Percentiles rank a stretch among this genome's conserved stretches.
Evolutionary conservation across 192 early-diverging fungal genomes (phyloP).

Genomic region (Paraglomus brasilianum): DNA sequence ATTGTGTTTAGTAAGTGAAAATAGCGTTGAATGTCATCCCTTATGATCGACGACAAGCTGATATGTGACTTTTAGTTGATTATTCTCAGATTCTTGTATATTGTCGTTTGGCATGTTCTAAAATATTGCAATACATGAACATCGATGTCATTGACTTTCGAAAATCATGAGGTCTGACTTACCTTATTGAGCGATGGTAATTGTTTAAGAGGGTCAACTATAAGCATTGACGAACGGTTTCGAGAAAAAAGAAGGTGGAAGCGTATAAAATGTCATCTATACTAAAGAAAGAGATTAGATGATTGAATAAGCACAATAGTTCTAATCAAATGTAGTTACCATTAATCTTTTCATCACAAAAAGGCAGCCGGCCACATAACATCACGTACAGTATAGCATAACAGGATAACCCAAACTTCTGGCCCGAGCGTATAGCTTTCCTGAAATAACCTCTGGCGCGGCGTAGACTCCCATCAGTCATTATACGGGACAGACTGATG

Average conservation of each 20-base stretch:
- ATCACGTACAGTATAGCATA: conserved; percentile 95
- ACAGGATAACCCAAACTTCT: conserved; percentile 93
- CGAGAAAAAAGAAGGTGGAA: conserved; percentile 87
- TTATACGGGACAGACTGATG: conserved; percentile 88
- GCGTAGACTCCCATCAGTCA: conserved; percentile 87
- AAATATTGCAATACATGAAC: too few relatives aligned
- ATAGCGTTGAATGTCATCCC: conserved; percentile 61
- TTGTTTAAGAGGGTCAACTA: conserved; percentile 94
- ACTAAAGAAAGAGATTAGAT: background rate
- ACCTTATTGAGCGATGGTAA: conserved; percentile 79
- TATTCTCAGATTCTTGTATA: conserved; percentile 84
- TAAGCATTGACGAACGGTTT: conserved; percentile 85
- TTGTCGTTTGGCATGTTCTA: too few relatives aligned
- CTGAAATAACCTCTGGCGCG: conserved; percentile 82
- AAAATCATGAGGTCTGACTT: conserved; percentile 18
- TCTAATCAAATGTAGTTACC: conserved; percentile 48
- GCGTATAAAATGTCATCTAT: conserved; percentile 63
- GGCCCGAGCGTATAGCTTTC: conserved; percentile 88
- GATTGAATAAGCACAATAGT: background rate
- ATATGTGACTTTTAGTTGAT: conserved; percentile 95
- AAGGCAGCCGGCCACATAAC: conserved; percentile 90
- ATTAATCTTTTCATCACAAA: conserved; percentile 97
- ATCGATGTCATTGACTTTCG: too few relatives aligned
- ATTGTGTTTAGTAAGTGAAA: conserved; percentile 1
- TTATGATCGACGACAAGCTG: conserved; percentile 87